Base-by-base conservation (phyloP, 2,329 filamentous ascomycete species). In the Neurospora crassa region DNA sequence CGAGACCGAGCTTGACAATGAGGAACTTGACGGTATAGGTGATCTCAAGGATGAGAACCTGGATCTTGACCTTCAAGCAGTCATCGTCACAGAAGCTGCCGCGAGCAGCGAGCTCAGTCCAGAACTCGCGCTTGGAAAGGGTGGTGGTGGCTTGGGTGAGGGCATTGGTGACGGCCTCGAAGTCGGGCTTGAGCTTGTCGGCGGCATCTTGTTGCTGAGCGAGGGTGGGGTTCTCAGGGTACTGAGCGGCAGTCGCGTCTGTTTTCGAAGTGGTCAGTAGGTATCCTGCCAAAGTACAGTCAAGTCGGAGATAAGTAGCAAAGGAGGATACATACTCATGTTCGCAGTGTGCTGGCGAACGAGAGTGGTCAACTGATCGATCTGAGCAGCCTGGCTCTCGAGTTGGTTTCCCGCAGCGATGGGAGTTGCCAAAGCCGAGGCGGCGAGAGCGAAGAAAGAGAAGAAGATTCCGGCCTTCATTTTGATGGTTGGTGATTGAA, bases 1-100 rank as follows among this genome's bases (percentile, higher is more conserved):
- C 73, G n/a, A 78, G 74, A 68, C 77, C 77, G 34, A 78, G 72
- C 77, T 78, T 77, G 67, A 71, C 68, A 29, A 77, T 72, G n/a
- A 78, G 67, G 69, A 75, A 72, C 73, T 76, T 76, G 68, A 78
- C 71, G 14, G 77, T 78, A 71, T 71, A 76, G 18, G 71, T 69
- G 42, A 78, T 74, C 75, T 78, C 77, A 70, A 68, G 74, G n/a
- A 77, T 74, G 40, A 78, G 71, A 34, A 74, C 45, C 72, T 75
- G 72, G 47, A 77, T 73, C 68, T 76, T 75, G 67, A 71, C 40
- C 5, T 76, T 63, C 63, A 77, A 73, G 59, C 76, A 76, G 68
- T 72, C 73, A 5, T 68, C 67, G 40, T 71, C 67, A 70, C 75
- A 76, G 29, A 20, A 68, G 69, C 68, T 68, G 47, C 59, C 68